phyloP scores from a whole-genome alignment of 441 rosid genomes.

The Gossypium gossypioides region DNA sequence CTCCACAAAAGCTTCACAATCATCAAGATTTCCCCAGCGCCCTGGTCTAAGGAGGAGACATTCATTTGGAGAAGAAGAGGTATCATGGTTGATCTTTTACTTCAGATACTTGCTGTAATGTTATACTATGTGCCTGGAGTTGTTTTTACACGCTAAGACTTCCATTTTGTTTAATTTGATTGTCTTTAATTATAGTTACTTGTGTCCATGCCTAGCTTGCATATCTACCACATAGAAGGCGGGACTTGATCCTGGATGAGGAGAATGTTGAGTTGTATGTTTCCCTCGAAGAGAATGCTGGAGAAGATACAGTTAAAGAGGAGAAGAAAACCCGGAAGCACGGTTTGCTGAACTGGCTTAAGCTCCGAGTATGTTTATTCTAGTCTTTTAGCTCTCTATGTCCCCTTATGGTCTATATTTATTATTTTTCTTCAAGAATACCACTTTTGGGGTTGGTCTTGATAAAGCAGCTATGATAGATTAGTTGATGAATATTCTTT shows the following conservation, averaged over 20 bases:
- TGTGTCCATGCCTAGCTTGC: conserved; percentile 58
- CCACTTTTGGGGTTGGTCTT: conserved; percentile 1
- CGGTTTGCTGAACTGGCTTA: conserved; percentile 91
- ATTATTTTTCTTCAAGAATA: not conserved
- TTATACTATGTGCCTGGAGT: not conserved
- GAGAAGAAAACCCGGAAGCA: conserved; percentile 80
- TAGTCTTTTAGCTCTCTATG: conserved; percentile 15
- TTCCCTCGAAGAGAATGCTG: conserved; percentile 50
- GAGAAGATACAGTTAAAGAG: conserved; percentile 57
- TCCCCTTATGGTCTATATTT: not conserved
- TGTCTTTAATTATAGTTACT: conserved; percentile 25
- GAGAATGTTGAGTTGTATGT: conserved; percentile 68
- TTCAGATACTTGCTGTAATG: not conserved
- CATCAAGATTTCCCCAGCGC: conserved; percentile 59
- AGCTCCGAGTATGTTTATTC: conserved; percentile 53
- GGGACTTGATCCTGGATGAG: conserved; percentile 81
- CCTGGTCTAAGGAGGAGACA: conserved; percentile 83
- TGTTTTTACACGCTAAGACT: not conserved
- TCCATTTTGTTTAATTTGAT: not conserved
- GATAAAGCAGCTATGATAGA: not conserved
- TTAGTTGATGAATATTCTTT: conserved; percentile 10
- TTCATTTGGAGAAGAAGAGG: conserved; percentile 99
- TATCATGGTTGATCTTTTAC: conserved; percentile 19
- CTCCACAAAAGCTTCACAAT: conserved; percentile 75
- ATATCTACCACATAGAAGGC: conserved; percentile 85